phyloP scores from a whole-genome alignment of 345 rosid genomes.

The Brassica carinata region DNA sequence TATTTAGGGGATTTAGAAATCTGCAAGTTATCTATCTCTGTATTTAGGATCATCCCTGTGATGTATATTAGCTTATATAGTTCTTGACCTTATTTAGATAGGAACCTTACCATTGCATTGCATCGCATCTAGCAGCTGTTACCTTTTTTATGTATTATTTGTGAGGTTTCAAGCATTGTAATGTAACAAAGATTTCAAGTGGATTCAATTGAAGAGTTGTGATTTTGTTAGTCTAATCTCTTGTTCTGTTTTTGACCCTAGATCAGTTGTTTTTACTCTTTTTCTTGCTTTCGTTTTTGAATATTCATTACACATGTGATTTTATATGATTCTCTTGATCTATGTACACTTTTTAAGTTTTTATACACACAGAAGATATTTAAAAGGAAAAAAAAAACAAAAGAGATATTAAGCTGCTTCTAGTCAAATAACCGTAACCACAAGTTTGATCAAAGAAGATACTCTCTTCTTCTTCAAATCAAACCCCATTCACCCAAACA shows the following conservation, averaged over 20 bases:
- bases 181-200: neutral
- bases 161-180: neutral
- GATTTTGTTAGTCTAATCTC: neutral
- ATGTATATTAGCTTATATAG: neutral
- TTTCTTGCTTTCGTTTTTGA: neutral
- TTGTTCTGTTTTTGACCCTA: neutral
- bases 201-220: neutral
- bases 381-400: slow-evolving; percentile 4
- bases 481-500: slow-evolving; percentile 21
- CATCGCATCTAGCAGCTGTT: too few relatives aligned
- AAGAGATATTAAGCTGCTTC: slow-evolving; percentile 4
- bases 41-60: neutral
- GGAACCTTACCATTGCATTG: too few relatives aligned
- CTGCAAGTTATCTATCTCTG: slow-evolving; percentile 4
- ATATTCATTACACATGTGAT: neutral
- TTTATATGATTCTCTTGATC: neutral
- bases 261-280: too few relatives aligned
- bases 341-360: neutral
- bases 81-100: neutral
- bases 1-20: slow-evolving; percentile 1
- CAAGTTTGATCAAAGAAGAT: slow-evolving; percentile 34
- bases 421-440: slow-evolving; percentile 36
- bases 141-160: neutral
- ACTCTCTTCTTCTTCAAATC: slow-evolving; percentile 36
- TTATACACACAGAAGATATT: slow-evolving; percentile 2